phyloP scores from a whole-genome alignment of 2,329 filamentous ascomycete species.

The Aureobasidium sp. region DNA sequence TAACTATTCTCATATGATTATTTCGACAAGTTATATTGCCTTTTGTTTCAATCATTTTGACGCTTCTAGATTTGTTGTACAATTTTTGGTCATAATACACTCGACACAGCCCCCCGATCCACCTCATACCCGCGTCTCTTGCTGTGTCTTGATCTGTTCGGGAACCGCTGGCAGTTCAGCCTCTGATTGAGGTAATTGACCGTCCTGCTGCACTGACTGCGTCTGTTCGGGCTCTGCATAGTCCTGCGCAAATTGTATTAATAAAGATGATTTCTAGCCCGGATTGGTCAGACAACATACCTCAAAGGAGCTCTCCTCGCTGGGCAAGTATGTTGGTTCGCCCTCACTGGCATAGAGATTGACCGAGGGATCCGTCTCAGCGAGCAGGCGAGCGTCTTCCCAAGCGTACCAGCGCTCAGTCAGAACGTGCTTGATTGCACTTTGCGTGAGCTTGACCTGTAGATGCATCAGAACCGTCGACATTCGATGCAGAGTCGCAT shows the following conservation, averaged over 20 bases:
- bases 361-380: constrained; percentile 60
- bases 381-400: constrained; percentile 65
- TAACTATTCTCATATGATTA: neutral
- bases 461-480: neutral
- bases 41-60: neutral
- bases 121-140: constrained; percentile 1
- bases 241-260: neutral
- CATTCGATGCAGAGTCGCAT: neutral
- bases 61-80: constrained; percentile 3
- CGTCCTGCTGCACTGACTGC: neutral
- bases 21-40: constrained; percentile 6
- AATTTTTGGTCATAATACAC: constrained; percentile 14
- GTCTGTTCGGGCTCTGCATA: neutral
- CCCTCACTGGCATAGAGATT: constrained; percentile 42
- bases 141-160: constrained; percentile 7
- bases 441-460: constrained; percentile 71
- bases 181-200: neutral
- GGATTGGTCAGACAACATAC: neutral
- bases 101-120: neutral
- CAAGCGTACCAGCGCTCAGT: constrained; percentile 86
- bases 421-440: constrained; percentile 73
- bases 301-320: neutral
- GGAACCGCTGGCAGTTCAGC: constrained; percentile 2
- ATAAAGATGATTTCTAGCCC: neutral
- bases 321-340: constrained; percentile 24